These are phyloP conservation scores for Dictyostelium intermedium DNA, from an alignment of 78 protist species.

Conservation along the genomic window DNA sequence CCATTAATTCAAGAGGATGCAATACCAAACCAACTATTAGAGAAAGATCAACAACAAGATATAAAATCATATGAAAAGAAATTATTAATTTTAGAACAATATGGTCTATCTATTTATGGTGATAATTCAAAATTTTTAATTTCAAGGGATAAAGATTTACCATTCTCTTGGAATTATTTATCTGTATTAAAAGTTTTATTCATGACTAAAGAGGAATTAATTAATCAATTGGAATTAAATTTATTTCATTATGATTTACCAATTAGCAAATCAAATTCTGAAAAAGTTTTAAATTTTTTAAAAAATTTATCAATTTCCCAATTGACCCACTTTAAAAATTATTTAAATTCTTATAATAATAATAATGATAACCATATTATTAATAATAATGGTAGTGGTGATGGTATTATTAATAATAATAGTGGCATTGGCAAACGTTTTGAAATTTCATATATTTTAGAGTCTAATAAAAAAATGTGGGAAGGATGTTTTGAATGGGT, in stretches of 20 bases:
- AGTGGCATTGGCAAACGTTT: neutral
- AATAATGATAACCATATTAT: neutral
- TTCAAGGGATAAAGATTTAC: neutral
- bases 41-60: neutral
- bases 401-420: neutral
- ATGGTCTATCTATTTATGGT: constrained; percentile 23
- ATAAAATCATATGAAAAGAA: neutral
- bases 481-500: neutral
- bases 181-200: constrained; percentile 14
- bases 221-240: neutral
- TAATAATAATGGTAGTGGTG: neutral
- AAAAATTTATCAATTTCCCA: neutral
- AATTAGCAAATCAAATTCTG: neutral
- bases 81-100: neutral
- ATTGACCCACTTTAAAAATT: neutral
- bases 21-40: neutral
- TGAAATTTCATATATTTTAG: neutral
- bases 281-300: neutral
- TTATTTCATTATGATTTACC: constrained; percentile 32
- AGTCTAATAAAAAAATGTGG: neutral
- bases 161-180: constrained; percentile 70
- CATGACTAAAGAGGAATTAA: constrained; percentile 27
- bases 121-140: constrained; percentile 3
- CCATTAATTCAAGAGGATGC: neutral
- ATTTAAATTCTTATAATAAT: neutral